Conservation (phyloP, 2,329 filamentous ascomycete genomes). For the Apiospora kogelbergensis region DNA sequence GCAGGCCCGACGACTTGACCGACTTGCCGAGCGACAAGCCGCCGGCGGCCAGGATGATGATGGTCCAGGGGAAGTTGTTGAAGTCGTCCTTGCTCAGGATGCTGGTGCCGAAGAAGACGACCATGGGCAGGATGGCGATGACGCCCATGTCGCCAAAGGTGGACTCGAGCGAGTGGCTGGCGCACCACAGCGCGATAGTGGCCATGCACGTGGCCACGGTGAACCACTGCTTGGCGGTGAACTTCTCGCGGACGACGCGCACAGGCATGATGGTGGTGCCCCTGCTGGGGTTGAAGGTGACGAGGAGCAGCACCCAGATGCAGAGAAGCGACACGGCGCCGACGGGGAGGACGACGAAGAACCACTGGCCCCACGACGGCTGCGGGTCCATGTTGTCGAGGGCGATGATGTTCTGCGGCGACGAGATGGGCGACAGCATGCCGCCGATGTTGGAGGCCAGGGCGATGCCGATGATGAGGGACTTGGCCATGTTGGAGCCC, state of each 20-base stretch:
- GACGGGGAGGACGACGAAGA: constrained; percentile 92
- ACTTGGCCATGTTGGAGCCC: constrained; percentile 91
- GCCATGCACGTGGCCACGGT: constrained; percentile 78
- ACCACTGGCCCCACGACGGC: constrained; percentile 94
- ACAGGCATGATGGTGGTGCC: constrained; percentile 91
- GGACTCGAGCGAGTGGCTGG: constrained; percentile 81
- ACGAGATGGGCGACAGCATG: constrained; percentile 94
- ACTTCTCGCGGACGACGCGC: constrained; percentile 82
- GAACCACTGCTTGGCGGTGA: constrained; percentile 89
- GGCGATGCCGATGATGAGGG: constrained; percentile 91
- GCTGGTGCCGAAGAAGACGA: constrained; percentile 94
- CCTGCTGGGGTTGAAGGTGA: constrained; percentile 80
- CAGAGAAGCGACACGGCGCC: constrained; percentile 84
- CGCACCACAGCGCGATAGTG: constrained; percentile 91
- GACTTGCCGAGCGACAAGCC: constrained; percentile 91
- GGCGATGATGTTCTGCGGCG: constrained; percentile 95
- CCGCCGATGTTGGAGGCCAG: constrained; percentile 94
- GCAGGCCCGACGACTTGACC: constrained; percentile 86
- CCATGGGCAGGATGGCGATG: constrained; percentile 92
- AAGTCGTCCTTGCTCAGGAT: constrained; percentile 98
- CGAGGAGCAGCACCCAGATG: constrained; percentile 85
- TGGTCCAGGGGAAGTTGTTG: constrained; percentile 99
- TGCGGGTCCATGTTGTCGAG: constrained; percentile 92
- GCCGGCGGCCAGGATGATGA: constrained; percentile 95
- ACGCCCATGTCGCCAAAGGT: constrained; percentile 98